Conservation (phyloP, 2,329 filamentous ascomycete species). For the Colletotrichum viniferum region DNA sequence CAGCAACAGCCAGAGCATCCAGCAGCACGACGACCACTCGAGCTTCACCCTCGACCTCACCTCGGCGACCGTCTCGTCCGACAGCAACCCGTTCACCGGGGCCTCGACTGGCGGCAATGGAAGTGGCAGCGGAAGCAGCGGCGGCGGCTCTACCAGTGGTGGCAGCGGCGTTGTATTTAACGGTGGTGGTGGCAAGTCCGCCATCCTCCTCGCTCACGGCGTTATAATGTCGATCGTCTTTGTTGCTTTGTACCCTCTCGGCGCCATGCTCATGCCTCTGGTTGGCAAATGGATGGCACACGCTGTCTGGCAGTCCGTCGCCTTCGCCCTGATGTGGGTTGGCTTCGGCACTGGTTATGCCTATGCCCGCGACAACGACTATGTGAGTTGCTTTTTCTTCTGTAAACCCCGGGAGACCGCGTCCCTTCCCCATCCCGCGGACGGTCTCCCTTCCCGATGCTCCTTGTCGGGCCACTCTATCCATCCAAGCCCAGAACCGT, state of each 20-base stretch:
- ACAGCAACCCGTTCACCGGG: conserved; percentile 58
- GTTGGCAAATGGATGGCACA: conserved; percentile 64
- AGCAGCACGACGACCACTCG: conserved; percentile 48
- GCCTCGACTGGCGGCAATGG: conserved; percentile 18
- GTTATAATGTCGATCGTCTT: conserved; percentile 66
- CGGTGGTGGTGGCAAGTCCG: conserved; percentile 20
- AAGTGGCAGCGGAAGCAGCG: conserved; percentile 12
- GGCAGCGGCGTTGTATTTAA: conserved; percentile 19
- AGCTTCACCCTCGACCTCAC: conserved; percentile 54
- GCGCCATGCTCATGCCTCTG: conserved; percentile 64
- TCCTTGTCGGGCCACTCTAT: background rate
- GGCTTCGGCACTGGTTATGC: conserved; percentile 63
- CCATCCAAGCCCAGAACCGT: background rate
- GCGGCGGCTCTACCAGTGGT: conserved; percentile 22
- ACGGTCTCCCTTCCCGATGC: background rate
- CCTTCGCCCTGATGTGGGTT: conserved; percentile 62
- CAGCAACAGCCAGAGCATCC: conserved; percentile 42
- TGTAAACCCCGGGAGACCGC: background rate
- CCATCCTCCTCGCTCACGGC: conserved; percentile 53
- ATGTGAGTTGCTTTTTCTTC: conserved; percentile 40
- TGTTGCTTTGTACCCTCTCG: conserved; percentile 63
- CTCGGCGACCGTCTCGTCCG: conserved; percentile 47
- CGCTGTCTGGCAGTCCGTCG: conserved; percentile 57
- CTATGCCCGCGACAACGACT: conserved; percentile 41
- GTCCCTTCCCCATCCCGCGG: background rate